Percentiles rank a stretch among this genome's conserved stretches.
phyloP scores from a whole-genome alignment of 1,284 basidiomycete genomes.

The Phellopilus nigrolimitatus region DNA sequence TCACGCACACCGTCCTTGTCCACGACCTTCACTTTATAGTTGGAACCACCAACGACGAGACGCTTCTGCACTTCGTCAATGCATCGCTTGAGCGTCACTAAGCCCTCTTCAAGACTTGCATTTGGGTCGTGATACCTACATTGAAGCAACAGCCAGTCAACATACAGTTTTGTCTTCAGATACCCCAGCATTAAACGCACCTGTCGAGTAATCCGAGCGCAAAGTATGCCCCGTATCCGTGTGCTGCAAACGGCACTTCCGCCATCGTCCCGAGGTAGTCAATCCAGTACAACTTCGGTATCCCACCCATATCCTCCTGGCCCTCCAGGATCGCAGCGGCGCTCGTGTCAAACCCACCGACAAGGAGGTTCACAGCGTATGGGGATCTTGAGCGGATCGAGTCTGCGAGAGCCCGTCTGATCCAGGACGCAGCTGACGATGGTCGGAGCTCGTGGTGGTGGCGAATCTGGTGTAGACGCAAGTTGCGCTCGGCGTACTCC shows the following conservation, averaged over 20 bases:
- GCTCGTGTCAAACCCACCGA: slow-evolving; percentile 87
- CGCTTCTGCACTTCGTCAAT: slow-evolving; percentile 87
- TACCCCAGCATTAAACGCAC: slow-evolving; percentile 37
- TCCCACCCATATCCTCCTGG: slow-evolving; percentile 27
- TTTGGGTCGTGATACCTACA: slow-evolving; percentile 81
- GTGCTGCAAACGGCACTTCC: slow-evolving; percentile 89
- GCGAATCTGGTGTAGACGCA: slow-evolving; percentile 94
- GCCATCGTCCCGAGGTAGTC: slow-evolving; percentile 92
- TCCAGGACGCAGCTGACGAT: slow-evolving; percentile 89
- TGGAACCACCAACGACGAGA: slow-evolving; percentile 75
- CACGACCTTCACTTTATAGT: slow-evolving; percentile 86
- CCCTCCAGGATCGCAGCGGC: slow-evolving; percentile 27
- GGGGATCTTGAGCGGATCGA: slow-evolving; percentile 85
- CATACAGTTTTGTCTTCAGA: background rate
- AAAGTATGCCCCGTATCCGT: slow-evolving; percentile 95
- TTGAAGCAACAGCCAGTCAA: slow-evolving; percentile 26
- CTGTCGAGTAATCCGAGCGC: slow-evolving; percentile 88
- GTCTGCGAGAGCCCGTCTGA: slow-evolving; percentile 85
- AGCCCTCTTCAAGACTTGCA: slow-evolving; percentile 77
- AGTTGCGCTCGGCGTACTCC: slow-evolving; percentile 94
- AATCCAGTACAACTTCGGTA: slow-evolving; percentile 89
- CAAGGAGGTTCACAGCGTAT: slow-evolving; percentile 89
- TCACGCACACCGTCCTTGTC: slow-evolving; percentile 86
- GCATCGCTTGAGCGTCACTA: slow-evolving; percentile 81
- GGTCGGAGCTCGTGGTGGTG: slow-evolving; percentile 88